Evolutionary conservation across 2,329 filamentous ascomycete species (phyloP).

Genomic region (Ophiocordyceps camponoti-saundersi): DNA sequence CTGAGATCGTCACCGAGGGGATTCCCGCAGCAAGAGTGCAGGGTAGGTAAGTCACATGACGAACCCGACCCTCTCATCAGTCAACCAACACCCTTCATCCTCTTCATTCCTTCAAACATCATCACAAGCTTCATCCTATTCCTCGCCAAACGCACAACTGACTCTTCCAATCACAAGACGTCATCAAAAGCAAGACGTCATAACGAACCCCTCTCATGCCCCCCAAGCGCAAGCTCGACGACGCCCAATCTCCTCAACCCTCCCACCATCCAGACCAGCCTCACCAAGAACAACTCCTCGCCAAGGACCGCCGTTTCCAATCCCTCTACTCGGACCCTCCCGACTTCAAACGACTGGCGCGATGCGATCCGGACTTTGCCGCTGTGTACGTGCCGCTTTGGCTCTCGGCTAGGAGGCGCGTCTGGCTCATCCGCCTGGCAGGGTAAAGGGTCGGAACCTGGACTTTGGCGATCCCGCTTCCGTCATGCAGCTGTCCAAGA

Average conservation of each 20-base stretch:
- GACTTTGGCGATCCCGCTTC: conserved; percentile 68
- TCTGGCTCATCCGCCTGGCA: background rate
- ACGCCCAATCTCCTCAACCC: conserved; percentile 13
- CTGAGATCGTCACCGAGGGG: no score
- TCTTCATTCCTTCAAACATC: no score
- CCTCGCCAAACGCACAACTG: background rate
- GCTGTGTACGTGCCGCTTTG: conserved; percentile 15
- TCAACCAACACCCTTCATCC: no score
- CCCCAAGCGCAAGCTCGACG: background rate
- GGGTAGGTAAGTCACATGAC: no score
- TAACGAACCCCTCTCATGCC: no score
- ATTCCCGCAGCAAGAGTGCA: no score
- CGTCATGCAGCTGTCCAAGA: conserved; percentile 67
- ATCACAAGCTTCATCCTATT: background rate
- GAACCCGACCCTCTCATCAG: background rate
- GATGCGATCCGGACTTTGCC: conserved; percentile 23
- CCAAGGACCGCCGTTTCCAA: conserved; percentile 15
- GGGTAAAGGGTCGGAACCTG: conserved; percentile 31
- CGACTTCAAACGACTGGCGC: conserved; percentile 25
- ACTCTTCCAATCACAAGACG: no score
- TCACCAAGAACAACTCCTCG: conserved; percentile 22
- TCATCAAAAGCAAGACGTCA: no score
- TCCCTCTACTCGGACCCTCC: conserved; percentile 22
- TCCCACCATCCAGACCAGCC: conserved; percentile 19
- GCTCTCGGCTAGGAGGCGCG: background rate